Percentiles rank a stretch among this genome's conserved stretches.
Conservation (phyloP, 225 moss, liverwort and hornwort genomes). For the Bryoerythrophyllum caledonicum region DNA sequence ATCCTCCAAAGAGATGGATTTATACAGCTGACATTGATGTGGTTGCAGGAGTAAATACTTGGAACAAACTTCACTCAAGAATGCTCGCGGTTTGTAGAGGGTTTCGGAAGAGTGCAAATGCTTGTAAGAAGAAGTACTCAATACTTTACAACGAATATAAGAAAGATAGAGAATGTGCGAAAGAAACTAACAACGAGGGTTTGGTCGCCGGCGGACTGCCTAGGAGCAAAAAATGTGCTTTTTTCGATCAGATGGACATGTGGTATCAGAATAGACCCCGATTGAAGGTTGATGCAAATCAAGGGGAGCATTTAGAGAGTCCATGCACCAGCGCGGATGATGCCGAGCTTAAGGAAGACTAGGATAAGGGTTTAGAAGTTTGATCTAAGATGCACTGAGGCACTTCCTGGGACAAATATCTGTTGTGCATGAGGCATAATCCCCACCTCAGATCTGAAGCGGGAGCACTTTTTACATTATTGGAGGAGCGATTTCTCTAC, state of each 20-base stretch:
- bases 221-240: conserved; percentile 65
- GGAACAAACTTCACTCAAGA: conserved; percentile 63
- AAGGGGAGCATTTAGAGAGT: conserved; percentile 55
- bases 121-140: conserved; percentile 75
- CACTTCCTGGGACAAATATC: conserved; percentile 13
- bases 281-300: conserved; percentile 50
- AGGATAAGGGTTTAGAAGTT: conserved; percentile 23
- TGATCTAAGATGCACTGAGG: conserved; percentile 19
- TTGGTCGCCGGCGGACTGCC: conserved; percentile 54
- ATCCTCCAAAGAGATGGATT: not conserved
- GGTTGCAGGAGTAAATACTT: conserved; percentile 66
- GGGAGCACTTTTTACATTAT: conserved; percentile 16
- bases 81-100: conserved; percentile 56
- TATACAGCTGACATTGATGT: conserved; percentile 22
- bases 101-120: conserved; percentile 67
- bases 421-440: conserved; percentile 20
- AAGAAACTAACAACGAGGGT: conserved; percentile 45
- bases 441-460: conserved; percentile 19
- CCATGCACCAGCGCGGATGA: conserved; percentile 62
- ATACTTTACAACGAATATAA: conserved; percentile 72
- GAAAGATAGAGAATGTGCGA: conserved; percentile 61
- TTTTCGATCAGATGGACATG: conserved; percentile 67
- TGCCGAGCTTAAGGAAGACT: conserved; percentile 58
- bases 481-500: conserved; percentile 12
- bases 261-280: conserved; percentile 61